Base-by-base conservation (phyloP, 345 rosid genomes). In the Melaleuca alternifolia region DNA sequence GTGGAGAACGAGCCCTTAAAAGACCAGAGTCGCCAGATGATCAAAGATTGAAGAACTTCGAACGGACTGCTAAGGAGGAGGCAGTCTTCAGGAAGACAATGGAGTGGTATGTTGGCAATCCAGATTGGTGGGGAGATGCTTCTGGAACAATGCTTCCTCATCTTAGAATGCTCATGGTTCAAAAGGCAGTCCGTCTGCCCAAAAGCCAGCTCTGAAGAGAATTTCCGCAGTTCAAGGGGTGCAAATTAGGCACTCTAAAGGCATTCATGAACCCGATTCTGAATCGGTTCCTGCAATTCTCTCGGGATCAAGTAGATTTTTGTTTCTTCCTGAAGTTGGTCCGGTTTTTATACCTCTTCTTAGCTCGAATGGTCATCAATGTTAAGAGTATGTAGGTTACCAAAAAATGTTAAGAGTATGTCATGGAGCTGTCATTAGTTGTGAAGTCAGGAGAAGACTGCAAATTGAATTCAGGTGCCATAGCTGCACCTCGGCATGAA, bases 91-190 rank as follows among this genome's bases (percentile, higher is more conserved):
- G 56, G 87, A 91, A 89, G 87, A 91, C 90, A 6, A 88, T 90
- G 88, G 91, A 90, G 20, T 90, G 92, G 93, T 89, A 88, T 84
- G 89, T 83, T 48, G 84, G 77, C 44, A 91, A 88, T 88, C 91
- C 92, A 24, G 89, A 90, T 46, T 92, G 93, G 92, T 89, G 93
- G 93, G 93, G 93, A 62, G 93, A 91, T 88, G 93, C 90, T 50
- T 83, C 92, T n/a, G 93, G 91, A n/a, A 90, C 90, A 50, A 44
- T 88, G 85, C 92, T 91, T 82, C 92, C 86, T 50, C 93, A 87
- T 85, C 93, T 92, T 51, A 89, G 90, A 83, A 90, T 90, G 90
- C 85, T 88, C 54, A 91, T 88, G 91, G 88, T 91, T 88, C 92
- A 37, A 88, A 82, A 84, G 54, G 33, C 51, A 59, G 53, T 76